phyloP scores from a whole-genome alignment of 177 flowering plant species.

The Vitis hybrid region DNA sequence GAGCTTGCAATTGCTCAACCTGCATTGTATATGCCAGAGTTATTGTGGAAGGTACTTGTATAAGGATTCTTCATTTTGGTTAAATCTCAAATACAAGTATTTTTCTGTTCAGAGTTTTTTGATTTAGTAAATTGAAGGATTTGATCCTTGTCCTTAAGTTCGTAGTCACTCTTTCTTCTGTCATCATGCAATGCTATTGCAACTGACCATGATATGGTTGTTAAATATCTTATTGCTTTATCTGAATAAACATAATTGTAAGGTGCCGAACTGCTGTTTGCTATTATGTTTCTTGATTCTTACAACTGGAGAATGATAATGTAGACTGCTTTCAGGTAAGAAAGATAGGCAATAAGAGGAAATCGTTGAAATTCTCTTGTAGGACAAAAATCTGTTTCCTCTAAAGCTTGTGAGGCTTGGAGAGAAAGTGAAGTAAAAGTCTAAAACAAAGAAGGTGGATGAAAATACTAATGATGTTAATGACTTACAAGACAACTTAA shows the following conservation, averaged over 20 bases:
- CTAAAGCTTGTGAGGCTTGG: neutral
- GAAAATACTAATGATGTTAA: neutral
- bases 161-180: neutral
- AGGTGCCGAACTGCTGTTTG: neutral
- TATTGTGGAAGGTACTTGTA: slow-evolving; percentile 82
- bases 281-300: neutral
- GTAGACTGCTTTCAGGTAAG: neutral
- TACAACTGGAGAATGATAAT: neutral
- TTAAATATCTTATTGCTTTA: neutral
- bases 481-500: too few relatives aligned
- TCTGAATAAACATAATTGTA: neutral
- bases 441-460: neutral
- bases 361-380: neutral
- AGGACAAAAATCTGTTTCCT: neutral
- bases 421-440: neutral
- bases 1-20: slow-evolving; percentile 96
- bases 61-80: neutral
- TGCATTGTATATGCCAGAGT: slow-evolving; percentile 92
- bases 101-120: neutral
- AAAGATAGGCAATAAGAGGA: neutral
- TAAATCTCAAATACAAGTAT: neutral
- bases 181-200: neutral
- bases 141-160: neutral
- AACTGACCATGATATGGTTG: neutral
- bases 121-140: neutral